These are phyloP conservation scores for Coemansia sp. DNA, from an alignment of 192 early-diverging fungal species.

Conservation along the genomic window DNA sequence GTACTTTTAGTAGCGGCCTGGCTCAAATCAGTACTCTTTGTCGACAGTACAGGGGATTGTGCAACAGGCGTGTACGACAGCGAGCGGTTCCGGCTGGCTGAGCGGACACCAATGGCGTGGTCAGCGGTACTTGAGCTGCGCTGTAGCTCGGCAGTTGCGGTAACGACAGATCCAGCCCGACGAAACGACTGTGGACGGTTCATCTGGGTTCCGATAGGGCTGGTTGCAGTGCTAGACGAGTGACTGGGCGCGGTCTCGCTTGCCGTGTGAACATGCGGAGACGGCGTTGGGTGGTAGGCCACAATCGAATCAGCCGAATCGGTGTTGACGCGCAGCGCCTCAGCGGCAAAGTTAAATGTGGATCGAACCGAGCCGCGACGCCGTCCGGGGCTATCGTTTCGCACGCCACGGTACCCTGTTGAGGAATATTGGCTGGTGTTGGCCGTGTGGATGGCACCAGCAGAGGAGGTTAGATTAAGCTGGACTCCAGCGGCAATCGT, in stretches of 20 bases:
- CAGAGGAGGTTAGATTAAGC: conserved; percentile 10
- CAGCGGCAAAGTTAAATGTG: conserved; percentile 18
- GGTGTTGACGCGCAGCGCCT: conserved; percentile 13
- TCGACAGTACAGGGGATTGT: conserved; percentile 4
- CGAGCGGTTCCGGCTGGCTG: conserved; percentile 20
- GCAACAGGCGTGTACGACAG: conserved; percentile 22
- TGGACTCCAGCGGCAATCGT: conserved; percentile 38
- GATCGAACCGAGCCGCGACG: conserved; percentile 40
- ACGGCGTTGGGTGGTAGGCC: conserved; percentile 10
- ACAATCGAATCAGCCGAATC: not conserved
- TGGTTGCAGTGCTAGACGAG: conserved; percentile 17
- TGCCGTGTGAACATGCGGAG: conserved; percentile 6
- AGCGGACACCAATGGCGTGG: not conserved
- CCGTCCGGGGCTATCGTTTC: conserved; percentile 16
- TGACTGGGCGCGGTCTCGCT: not conserved
- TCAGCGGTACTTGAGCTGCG: conserved; percentile 24
- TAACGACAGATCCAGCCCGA: conserved; percentile 22
- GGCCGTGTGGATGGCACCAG: not conserved
- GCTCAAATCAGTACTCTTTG: not conserved
- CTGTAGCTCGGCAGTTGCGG: conserved; percentile 25
- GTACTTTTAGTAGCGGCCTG: not conserved
- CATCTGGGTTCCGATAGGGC: conserved; percentile 19
- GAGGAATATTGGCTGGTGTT: not conserved
- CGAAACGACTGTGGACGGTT: conserved; percentile 11
- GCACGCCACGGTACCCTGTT: conserved; percentile 36